These are phyloP conservation scores for Aspergillus sp. DNA, from an alignment of 2,329 filamentous ascomycete genomes.

Conservation along the genomic window DNA sequence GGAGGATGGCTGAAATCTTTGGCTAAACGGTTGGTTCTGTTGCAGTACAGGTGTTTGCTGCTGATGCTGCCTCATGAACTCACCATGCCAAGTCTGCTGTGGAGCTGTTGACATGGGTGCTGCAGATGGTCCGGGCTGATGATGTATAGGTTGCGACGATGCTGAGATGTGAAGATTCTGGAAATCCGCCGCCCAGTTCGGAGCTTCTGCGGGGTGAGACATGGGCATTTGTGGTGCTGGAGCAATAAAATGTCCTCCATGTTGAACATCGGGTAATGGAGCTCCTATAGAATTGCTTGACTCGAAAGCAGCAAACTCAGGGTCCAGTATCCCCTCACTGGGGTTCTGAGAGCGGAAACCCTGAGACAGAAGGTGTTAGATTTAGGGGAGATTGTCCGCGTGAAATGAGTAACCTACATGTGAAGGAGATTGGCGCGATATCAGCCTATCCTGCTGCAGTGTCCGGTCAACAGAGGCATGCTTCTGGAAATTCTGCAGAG, in stretches of 20 bases:
- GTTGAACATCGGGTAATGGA: constrained; percentile 39
- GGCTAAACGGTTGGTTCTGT: constrained; percentile 20
- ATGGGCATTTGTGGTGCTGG: constrained; percentile 26
- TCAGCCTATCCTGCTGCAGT: constrained; percentile 70
- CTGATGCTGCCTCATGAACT: constrained; percentile 50
- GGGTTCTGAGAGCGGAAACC: constrained; percentile 62
- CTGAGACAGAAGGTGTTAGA: constrained; percentile 39
- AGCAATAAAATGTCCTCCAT: constrained; percentile 29
- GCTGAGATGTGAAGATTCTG: constrained; percentile 44
- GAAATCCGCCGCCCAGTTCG: constrained; percentile 49
- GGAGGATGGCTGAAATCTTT: constrained; percentile 32
- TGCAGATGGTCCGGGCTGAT: constrained; percentile 47
- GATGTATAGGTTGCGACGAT: constrained; percentile 44
- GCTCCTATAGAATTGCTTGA: constrained; percentile 33
- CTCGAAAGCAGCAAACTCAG: constrained; percentile 70
- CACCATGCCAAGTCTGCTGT: constrained; percentile 58
- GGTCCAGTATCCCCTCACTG: constrained; percentile 58
- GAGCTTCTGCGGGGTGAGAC: constrained; percentile 20
- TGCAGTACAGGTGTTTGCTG: constrained; percentile 23
- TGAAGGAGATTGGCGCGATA: constrained; percentile 52
- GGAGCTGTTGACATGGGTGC: constrained; percentile 30
- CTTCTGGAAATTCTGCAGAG: constrained; percentile 70
- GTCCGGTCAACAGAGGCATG: constrained; percentile 68
- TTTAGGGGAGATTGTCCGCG: not conserved
- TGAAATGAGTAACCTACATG: constrained; percentile 49